phyloP scores from a whole-genome alignment of 2,329 filamentous ascomycete genomes.

The Paraconiothyrium brasiliense region DNA sequence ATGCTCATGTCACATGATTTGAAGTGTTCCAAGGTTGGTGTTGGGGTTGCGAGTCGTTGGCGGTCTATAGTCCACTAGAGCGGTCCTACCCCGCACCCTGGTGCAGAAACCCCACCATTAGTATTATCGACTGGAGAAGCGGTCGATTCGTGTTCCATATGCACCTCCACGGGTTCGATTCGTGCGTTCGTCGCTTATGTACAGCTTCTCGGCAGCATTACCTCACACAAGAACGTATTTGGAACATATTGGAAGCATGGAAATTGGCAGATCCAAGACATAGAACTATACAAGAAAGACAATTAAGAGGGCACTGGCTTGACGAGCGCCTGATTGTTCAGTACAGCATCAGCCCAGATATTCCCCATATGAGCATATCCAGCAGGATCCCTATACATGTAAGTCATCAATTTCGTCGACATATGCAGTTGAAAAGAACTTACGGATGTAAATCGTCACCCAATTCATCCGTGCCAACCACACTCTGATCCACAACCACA shows the following conservation, averaged over 20 bases:
- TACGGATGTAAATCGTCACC: neutral
- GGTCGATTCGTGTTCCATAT: slow-evolving; percentile 18
- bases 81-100: slow-evolving; percentile 27
- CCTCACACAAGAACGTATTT: no score
- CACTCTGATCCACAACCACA: neutral
- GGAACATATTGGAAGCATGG: no score
- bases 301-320: slow-evolving; percentile 21
- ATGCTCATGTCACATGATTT: slow-evolving; percentile 27
- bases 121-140: neutral
- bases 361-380: slow-evolving; percentile 43
- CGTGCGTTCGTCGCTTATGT: neutral
- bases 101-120: slow-evolving; percentile 21
- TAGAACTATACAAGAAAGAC: neutral
- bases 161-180: neutral
- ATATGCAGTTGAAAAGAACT: neutral
- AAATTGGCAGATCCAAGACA: no score
- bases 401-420: slow-evolving; percentile 35
- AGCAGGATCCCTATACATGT: slow-evolving; percentile 27
- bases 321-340: slow-evolving; percentile 17
- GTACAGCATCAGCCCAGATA: slow-evolving; percentile 33
- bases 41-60: slow-evolving; percentile 24
- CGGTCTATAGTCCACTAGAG: slow-evolving; percentile 18
- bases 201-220: no score
- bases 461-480: neutral
- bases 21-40: slow-evolving; percentile 4